A percentile compares a stretch with the other conserved stretches of the same genome.
These are phyloP conservation scores for Rubroboletus pulcherrimus DNA, from an alignment of 768 basidiomycete species.

Conservation along the genomic window DNA sequence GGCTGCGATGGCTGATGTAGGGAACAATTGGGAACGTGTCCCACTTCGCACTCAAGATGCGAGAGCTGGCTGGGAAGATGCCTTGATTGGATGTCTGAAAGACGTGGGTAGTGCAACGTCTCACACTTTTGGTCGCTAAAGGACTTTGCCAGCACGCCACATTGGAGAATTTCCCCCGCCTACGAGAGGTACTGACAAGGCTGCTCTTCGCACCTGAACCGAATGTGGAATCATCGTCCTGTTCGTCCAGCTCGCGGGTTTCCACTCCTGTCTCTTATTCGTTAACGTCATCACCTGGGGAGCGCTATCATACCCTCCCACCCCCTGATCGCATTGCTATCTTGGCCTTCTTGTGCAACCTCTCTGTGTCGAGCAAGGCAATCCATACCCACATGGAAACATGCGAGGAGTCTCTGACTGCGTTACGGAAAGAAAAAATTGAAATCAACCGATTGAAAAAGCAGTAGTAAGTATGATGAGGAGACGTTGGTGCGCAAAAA, in stretches of 20 bases:
- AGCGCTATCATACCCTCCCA: conserved; percentile 71
- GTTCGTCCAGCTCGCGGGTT: conserved; percentile 45
- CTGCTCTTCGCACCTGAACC: conserved; percentile 68
- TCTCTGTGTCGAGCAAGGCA: conserved; percentile 86
- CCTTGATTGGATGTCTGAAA: conserved; percentile 82
- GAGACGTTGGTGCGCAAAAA: conserved; percentile 6
- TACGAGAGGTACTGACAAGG: conserved; percentile 67
- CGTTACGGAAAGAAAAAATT: conserved; percentile 91
- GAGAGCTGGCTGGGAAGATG: conserved; percentile 89
- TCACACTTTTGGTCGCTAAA: neutral
- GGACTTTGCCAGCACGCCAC: conserved; percentile 61
- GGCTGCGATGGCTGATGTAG: conserved; percentile 70
- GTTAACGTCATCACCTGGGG: conserved; percentile 50
- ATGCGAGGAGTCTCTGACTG: conserved; percentile 86
- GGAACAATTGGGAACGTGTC: conserved; percentile 84
- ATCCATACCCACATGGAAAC: conserved; percentile 88
- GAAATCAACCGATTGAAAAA: conserved; percentile 91
- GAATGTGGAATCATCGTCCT: conserved; percentile 37
- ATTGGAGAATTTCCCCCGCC: conserved; percentile 62
- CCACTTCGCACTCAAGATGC: conserved; percentile 69
- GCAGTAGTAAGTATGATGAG: conserved; percentile 61
- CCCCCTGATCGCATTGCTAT: conserved; percentile 81
- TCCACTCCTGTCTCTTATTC: conserved; percentile 43
- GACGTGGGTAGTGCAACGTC: conserved; percentile 58
- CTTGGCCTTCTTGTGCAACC: conserved; percentile 82